These are phyloP conservation scores for Vigna nakashimae DNA, from an alignment of 306 rosid genomes.

Conservation along the genomic window DNA sequence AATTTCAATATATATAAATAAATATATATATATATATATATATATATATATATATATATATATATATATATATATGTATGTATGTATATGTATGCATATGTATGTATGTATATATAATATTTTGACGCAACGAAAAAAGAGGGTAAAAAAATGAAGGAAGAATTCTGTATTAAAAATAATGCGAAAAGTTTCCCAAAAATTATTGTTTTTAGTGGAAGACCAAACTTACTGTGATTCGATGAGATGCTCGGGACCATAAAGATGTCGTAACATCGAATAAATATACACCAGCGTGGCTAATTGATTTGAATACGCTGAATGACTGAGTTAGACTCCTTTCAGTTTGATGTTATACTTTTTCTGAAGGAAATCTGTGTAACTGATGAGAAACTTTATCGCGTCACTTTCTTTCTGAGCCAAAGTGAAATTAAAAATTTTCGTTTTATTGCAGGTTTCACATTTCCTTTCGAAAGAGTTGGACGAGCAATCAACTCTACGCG, in stretches of 20 bases:
- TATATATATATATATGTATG: too few species aligned
- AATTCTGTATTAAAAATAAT: background rate
- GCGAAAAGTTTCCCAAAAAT: background rate
- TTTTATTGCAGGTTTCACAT: slow-evolving; percentile 71
- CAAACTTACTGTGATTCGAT: background rate
- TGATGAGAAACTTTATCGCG: background rate
- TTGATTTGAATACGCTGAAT: slow-evolving; percentile 21
- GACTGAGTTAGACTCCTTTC: background rate
- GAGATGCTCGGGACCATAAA: slow-evolving; percentile 21
- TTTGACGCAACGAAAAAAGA: slow-evolving; percentile 3
- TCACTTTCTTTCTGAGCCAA: slow-evolving; percentile 14
- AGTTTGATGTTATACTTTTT: slow-evolving; percentile 13
- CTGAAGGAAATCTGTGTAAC: background rate
- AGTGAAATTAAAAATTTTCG: background rate
- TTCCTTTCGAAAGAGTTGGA: slow-evolving; percentile 65
- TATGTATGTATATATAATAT: background rate
- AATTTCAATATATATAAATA: background rate
- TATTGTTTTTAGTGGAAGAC: slow-evolving; percentile 3
- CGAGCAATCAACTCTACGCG: slow-evolving; percentile 62
- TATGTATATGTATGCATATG: too few species aligned
- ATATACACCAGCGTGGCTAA: background rate
- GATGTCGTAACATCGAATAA: slow-evolving; percentile 19
- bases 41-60: too few species aligned
- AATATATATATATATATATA: too few species aligned
- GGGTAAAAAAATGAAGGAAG: background rate